Evolutionary conservation across 2,329 filamentous ascomycete genomes (phyloP).

Genomic region (Colletotrichum orchidophilum): DNA sequence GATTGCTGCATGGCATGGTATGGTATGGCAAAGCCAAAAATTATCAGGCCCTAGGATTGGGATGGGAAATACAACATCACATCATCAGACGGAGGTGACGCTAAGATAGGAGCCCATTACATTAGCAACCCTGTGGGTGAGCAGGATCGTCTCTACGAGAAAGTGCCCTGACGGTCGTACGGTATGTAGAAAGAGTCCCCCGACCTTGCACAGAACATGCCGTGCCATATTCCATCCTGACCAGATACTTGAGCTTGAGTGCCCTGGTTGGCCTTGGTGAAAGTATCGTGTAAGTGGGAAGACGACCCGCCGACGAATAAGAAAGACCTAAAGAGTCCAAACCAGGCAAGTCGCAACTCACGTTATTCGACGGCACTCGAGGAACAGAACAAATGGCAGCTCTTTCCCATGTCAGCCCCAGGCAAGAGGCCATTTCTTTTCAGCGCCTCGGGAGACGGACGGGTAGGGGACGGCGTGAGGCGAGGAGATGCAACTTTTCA

Average conservation of each 20-base stretch:
- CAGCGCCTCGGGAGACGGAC: too few relatives aligned
- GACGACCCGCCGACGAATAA: neutral
- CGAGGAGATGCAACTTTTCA: slow-evolving; percentile 44
- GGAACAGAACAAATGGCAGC: too few relatives aligned
- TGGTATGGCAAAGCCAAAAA: neutral
- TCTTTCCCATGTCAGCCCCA: too few relatives aligned
- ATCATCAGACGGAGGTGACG: neutral
- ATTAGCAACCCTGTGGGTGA: neutral
- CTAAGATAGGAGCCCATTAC: neutral
- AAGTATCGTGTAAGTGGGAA: neutral
- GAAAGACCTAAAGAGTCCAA: neutral
- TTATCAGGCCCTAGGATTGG: neutral
- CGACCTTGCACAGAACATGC: neutral
- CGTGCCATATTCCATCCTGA: neutral
- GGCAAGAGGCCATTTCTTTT: too few relatives aligned
- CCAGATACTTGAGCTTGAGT: neutral
- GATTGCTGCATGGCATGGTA: slow-evolving; percentile 6
- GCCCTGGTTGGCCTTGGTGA: neutral
- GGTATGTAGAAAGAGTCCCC: neutral
- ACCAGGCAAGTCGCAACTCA: neutral
- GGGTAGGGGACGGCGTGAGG: slow-evolving; percentile 20
- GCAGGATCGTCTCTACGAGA: neutral
- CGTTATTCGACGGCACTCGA: too few relatives aligned
- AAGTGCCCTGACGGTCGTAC: neutral
- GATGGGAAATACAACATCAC: neutral